Base-by-base conservation (phyloP, 345 rosid genomes). In the Bretschneidera sinensis region DNA sequence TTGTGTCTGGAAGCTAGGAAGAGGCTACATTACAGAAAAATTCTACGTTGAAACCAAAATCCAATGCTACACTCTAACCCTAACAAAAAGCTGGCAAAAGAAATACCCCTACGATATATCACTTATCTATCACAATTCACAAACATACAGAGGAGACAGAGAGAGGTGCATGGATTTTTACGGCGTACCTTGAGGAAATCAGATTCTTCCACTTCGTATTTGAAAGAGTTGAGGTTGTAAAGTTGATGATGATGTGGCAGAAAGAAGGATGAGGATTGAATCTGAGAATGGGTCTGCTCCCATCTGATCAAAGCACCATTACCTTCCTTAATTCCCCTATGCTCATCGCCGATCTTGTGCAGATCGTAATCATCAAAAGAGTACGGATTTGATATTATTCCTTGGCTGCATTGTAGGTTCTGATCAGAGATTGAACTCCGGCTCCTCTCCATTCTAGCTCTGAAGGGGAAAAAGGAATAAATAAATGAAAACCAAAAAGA, bases 321-420 rank as follows among this genome's bases (percentile, higher is more conserved):
- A 55, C 58, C 72, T 43, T 69, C 75, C 67, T 60, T 66, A 57
- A 74, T 61, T 72, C 74, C 64, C 62, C 49, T 63, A 28, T 54
- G 55, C 57, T 68, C 71, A 28, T 48, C 49, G 63, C 56, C 61
- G 68, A 49, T 71, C 72, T n/a, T n/a, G n/a, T 76, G 78, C 65
- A 62, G 17, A 60, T n/a, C n/a, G n/a, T 55, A 69, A 69, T 74
- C 83, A 71, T 81, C 76, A 43, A 68, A 39, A 55, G 59, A 52
- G 74, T 66, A 75, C 74, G 76, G 63, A 51, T 49, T 63, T 31
- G 72, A 57, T 50, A 59, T 67, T 63, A 66, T 67, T 66, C 79
- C 77, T 64, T 66, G 68, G 70, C 79, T 66, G 81, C 79, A 73
- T 74, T 74, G 83, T 81, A 68, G 79, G 57, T 61, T 69, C 58